phyloP scores from a whole-genome alignment of 345 rosid species.

The Arabidopsis arenosa region DNA sequence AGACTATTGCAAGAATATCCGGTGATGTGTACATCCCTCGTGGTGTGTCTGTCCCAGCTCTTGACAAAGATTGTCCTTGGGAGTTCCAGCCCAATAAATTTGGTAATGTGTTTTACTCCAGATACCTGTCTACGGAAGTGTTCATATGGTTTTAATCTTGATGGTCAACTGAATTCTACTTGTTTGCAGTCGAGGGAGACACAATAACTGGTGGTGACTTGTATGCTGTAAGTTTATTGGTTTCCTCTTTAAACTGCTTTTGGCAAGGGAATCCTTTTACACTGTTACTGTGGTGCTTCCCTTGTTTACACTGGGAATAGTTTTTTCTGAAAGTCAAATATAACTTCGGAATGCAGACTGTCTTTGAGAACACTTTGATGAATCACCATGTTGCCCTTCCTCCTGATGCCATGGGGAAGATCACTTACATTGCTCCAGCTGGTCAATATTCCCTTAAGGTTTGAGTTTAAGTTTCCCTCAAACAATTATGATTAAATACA shows the following conservation, averaged over 20 bases:
- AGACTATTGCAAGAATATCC: constrained; percentile 89
- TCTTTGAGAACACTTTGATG: constrained; percentile 95
- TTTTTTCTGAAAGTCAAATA: constrained; percentile 31
- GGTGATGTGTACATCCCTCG: constrained; percentile 99
- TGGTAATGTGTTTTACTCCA: constrained; percentile 55
- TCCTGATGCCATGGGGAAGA: constrained; percentile 97
- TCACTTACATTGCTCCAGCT: constrained; percentile 90
- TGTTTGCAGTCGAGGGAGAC: constrained; percentile 89
- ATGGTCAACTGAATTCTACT: constrained; percentile 29
- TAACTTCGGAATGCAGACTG: constrained; percentile 63
- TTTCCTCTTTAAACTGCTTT: constrained; percentile 26
- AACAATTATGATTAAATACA: not conserved
- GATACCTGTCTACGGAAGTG: not conserved
- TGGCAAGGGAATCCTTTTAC: constrained; percentile 21
- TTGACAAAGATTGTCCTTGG: constrained; percentile 94
- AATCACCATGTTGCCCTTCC: constrained; percentile 89
- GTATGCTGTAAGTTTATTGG: constrained; percentile 82
- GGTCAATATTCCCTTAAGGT: constrained; percentile 99
- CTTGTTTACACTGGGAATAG: not conserved
- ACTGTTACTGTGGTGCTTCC: constrained; percentile 13
- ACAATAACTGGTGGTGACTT: constrained; percentile 96
- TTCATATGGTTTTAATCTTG: constrained; percentile 21
- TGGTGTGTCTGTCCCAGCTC: constrained; percentile 98
- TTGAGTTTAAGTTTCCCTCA: constrained; percentile 34
- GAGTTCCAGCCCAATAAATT: constrained; percentile 90